Percentiles rank a stretch among this genome's conserved stretches.
These are phyloP conservation scores for Diplocarpon rosae DNA, from an alignment of 2,329 filamentous ascomycete genomes.

Conservation along the genomic window DNA sequence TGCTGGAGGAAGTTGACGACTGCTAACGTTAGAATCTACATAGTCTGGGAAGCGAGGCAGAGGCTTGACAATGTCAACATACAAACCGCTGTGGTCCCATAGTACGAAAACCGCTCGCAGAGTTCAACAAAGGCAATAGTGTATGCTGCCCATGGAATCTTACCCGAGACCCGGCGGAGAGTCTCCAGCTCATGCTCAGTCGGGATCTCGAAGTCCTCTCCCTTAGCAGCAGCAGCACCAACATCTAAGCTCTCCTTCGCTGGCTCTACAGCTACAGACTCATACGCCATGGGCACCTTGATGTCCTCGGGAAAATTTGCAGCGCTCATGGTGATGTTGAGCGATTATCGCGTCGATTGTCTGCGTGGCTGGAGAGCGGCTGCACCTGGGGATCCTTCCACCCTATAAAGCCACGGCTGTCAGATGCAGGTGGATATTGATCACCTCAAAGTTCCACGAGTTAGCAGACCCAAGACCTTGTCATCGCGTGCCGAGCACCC, in stretches of 20 bases:
- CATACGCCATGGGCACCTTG: slow-evolving; percentile 4
- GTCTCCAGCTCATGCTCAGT: slow-evolving; percentile 21
- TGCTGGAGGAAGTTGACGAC: slow-evolving; percentile 40
- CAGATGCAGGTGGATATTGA: too few species aligned
- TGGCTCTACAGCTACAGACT: not conserved
- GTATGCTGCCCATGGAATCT: slow-evolving; percentile 22
- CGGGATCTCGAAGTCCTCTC: slow-evolving; percentile 8
- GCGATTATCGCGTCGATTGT: not conserved
- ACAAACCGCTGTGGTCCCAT: slow-evolving; percentile 53
- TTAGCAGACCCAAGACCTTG: not conserved
- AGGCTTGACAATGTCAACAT: slow-evolving; percentile 23
- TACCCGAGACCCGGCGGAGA: slow-evolving; percentile 19
- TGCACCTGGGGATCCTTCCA: too few species aligned
- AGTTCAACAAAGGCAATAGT: slow-evolving; percentile 53
- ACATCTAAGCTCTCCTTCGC: not conserved
- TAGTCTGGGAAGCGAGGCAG: not conserved
- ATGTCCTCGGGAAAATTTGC: slow-evolving; percentile 5
- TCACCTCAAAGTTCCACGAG: not conserved
- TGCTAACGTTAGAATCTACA: not conserved
- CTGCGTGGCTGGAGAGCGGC: too few species aligned
- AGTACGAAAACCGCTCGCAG: slow-evolving; percentile 55
- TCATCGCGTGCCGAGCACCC: not conserved
- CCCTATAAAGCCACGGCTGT: too few species aligned
- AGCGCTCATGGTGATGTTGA: slow-evolving; percentile 4
- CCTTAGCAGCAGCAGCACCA: not conserved